Evolutionary conservation across 2,329 filamentous ascomycete genomes (phyloP).

Genomic region (Penicillium vulpinum): DNA sequence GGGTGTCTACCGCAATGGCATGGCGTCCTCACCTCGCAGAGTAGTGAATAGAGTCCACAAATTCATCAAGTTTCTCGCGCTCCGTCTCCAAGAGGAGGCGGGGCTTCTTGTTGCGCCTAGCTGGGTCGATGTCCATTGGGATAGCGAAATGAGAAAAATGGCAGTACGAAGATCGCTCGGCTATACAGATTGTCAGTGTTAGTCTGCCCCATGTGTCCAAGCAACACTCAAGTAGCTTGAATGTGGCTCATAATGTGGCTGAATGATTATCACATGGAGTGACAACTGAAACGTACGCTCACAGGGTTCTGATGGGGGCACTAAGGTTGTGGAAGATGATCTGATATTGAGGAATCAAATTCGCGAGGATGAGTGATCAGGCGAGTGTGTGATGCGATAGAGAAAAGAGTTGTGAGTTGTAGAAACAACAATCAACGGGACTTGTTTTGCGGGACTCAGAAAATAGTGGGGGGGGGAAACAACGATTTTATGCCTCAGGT

Average conservation of each 20-base stretch:
- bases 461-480: slow-evolving; percentile 13
- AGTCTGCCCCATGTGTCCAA: neutral
- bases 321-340: neutral
- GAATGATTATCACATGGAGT: slow-evolving; percentile 2
- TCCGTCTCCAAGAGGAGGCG: slow-evolving; percentile 78
- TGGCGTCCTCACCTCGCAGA: slow-evolving; percentile 69
- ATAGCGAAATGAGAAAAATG: slow-evolving; percentile 5
- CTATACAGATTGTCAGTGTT: neutral
- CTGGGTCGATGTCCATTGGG: slow-evolving; percentile 66
- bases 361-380: neutral
- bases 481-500: slow-evolving; percentile 14
- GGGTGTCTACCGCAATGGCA: slow-evolving; percentile 2
- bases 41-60: slow-evolving; percentile 91
- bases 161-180: neutral
- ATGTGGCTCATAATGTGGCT: neutral
- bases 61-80: slow-evolving; percentile 82
- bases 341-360: neutral
- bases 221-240: neutral
- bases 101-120: slow-evolving; percentile 82
- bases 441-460: slow-evolving; percentile 26
- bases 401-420: slow-evolving; percentile 1
- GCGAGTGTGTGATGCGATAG: neutral
- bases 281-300: neutral
- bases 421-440: slow-evolving; percentile 12
- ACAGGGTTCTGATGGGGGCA: neutral